Conservation (phyloP, 116 monocot genomes). For the Thalassia testudinum region DNA sequence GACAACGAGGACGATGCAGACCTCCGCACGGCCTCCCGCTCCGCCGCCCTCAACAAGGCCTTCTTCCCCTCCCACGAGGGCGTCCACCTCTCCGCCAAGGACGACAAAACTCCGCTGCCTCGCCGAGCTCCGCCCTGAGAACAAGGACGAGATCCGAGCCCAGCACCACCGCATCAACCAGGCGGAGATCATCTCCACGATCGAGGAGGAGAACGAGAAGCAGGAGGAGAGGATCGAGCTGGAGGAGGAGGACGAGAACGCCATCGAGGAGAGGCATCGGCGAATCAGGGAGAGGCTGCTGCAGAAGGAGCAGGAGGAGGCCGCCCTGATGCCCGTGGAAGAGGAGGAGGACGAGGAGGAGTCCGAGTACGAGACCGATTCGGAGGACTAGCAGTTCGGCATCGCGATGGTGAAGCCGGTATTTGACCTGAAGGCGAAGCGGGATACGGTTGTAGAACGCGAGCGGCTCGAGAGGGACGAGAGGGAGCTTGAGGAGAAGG, state of each 20-base stretch:
- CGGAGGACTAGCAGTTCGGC: constrained; percentile 65
- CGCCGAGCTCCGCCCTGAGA: constrained; percentile 32
- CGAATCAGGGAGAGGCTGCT: constrained; percentile 48
- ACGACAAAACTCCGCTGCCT: constrained; percentile 50
- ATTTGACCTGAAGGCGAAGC: constrained; percentile 58
- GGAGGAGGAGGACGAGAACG: constrained; percentile 77
- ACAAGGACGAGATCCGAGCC: constrained; percentile 52
- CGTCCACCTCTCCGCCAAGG: constrained; percentile 12
- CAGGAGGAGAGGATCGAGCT: no score
- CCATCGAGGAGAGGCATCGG: constrained; percentile 54
- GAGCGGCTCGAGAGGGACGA: no score
- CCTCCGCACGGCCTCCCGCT: constrained; percentile 15
- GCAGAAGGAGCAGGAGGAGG: constrained; percentile 53
- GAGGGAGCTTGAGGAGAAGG: constrained; percentile 70
- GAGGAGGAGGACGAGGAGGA: constrained; percentile 53
- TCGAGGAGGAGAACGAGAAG: no score
- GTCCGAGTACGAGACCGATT: constrained; percentile 65
- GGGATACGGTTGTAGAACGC: constrained; percentile 75
- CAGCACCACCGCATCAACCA: constrained; percentile 60
- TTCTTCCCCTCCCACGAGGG: constrained; percentile 34
- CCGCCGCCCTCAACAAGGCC: constrained; percentile 49
- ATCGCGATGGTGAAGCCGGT: constrained; percentile 67
- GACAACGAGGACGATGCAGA: constrained; percentile 37
- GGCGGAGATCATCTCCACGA: constrained; percentile 57
- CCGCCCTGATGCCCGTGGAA: constrained; percentile 28